A percentile compares a stretch with the other conserved stretches of the same genome.
phyloP scores from a whole-genome alignment of 1,284 basidiomycete species.

The Ustilago tritici region DNA sequence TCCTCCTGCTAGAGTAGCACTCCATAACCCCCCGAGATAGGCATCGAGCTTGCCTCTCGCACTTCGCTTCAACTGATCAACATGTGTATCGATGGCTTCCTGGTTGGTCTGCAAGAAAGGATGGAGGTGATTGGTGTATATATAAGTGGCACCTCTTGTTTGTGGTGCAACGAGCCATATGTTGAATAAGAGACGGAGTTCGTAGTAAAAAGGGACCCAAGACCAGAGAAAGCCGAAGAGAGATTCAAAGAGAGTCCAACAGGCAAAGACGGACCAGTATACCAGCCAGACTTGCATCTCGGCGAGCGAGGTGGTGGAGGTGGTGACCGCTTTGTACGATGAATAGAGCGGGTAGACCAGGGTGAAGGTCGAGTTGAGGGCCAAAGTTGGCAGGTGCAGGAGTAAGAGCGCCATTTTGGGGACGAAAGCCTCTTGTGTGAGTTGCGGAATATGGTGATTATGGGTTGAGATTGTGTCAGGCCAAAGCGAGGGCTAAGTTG shows the following conservation, averaged over 20 bases:
- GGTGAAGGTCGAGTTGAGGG: slow-evolving; percentile 46
- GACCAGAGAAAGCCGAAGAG: slow-evolving; percentile 61
- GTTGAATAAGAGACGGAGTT: slow-evolving; percentile 59
- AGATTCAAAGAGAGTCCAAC: slow-evolving; percentile 53
- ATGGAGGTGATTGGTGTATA: slow-evolving; percentile 81
- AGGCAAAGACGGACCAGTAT: slow-evolving; percentile 64
- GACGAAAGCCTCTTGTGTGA: too few species aligned
- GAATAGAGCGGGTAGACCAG: slow-evolving; percentile 63
- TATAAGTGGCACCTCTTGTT: slow-evolving; percentile 78
- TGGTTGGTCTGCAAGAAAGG: slow-evolving; percentile 84
- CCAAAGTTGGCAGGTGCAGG: slow-evolving; percentile 55
- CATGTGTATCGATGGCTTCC: slow-evolving; percentile 80
- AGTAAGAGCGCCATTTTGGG: slow-evolving; percentile 49
- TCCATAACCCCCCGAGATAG: slow-evolving; percentile 23
- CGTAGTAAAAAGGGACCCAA: slow-evolving; percentile 64
- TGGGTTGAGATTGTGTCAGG: neutral
- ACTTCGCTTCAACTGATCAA: slow-evolving; percentile 71
- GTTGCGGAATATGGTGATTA: neutral
- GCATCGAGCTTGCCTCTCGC: slow-evolving; percentile 13
- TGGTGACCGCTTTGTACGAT: slow-evolving; percentile 61
- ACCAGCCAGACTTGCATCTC: slow-evolving; percentile 65
- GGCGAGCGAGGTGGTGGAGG: slow-evolving; percentile 48
- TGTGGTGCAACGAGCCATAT: slow-evolving; percentile 66
- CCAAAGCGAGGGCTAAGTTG: too few species aligned
- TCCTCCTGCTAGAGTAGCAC: slow-evolving; percentile 9